Evolutionary conservation across 148 eudicot species (phyloP).

Genomic region (Polygonum aviculare): DNA sequence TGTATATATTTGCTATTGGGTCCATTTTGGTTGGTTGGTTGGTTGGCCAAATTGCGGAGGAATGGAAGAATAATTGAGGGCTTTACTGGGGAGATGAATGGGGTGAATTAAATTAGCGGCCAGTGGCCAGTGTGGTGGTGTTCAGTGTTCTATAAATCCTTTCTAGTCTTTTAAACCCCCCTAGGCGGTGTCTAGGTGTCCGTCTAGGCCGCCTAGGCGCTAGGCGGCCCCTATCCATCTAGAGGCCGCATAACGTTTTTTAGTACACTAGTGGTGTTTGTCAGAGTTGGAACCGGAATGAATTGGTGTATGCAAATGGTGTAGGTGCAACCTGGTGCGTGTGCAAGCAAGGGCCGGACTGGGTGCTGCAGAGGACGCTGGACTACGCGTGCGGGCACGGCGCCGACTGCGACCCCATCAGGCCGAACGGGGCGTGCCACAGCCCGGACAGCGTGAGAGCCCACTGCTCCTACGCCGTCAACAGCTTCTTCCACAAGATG

Average conservation of each 20-base stretch:
- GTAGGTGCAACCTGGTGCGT: constrained; percentile 2
- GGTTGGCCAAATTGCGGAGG: neutral
- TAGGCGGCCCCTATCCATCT: no score
- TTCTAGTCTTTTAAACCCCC: no score
- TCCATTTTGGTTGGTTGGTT: neutral
- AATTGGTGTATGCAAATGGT: neutral
- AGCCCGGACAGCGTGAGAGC: constrained; percentile 1
- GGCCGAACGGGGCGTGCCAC: constrained; percentile 1
- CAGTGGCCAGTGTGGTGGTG: no score
- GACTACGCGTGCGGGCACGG: constrained; percentile 8
- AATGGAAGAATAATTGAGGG: neutral
- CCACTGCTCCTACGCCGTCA: constrained; percentile 12
- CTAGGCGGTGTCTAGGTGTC: no score
- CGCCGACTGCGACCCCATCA: neutral
- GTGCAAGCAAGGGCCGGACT: constrained; percentile 4
- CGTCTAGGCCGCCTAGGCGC: no score
- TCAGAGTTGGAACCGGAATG: neutral
- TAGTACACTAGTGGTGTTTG: no score
- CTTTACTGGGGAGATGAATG: neutral
- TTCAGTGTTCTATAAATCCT: no score
- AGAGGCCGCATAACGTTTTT: no score
- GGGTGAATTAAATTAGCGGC: no score
- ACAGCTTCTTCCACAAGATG: constrained; percentile 6
- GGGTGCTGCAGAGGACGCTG: constrained; percentile 3
- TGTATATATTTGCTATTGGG: no score